Percentiles rank a stretch among this genome's conserved stretches.
Evolutionary conservation across 2,329 filamentous ascomycete species (phyloP).

Genomic region (Ascomycota sp.): DNA sequence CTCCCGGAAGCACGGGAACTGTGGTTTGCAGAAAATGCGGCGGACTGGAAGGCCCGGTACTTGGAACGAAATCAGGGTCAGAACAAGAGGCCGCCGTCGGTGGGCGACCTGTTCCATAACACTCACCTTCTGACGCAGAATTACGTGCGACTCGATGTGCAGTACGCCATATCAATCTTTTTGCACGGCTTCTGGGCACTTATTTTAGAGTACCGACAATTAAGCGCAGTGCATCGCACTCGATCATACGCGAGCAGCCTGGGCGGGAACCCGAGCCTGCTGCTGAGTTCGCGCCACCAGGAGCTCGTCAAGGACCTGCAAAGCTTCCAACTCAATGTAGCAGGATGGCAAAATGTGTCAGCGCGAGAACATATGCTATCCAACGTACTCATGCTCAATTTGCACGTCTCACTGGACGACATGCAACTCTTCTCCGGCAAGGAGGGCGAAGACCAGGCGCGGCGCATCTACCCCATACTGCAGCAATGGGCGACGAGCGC

Average conservation of each 20-base stretch:
- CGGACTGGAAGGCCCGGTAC: constrained; percentile 41
- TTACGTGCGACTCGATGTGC: constrained; percentile 29
- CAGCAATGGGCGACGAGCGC: constrained; percentile 33
- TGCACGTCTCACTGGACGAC: constrained; percentile 41
- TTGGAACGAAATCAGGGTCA: constrained; percentile 18
- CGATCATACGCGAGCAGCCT: constrained; percentile 22
- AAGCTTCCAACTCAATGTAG: constrained; percentile 21
- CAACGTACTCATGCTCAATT: constrained; percentile 36
- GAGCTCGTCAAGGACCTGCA: constrained; percentile 37
- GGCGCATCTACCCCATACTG: constrained; percentile 32
- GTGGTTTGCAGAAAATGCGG: constrained; percentile 41
- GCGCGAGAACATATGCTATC: constrained; percentile 24
- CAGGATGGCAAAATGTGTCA: constrained; percentile 20
- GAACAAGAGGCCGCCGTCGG: constrained; percentile 22
- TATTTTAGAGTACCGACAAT: constrained; percentile 42
- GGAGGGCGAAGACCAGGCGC: constrained; percentile 42
- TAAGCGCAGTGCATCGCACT: constrained; percentile 25
- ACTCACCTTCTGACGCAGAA: constrained; percentile 26
- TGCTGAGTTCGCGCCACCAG: constrained; percentile 33
- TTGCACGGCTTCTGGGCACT: constrained; percentile 43
- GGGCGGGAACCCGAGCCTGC: constrained; percentile 18
- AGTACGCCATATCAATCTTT: constrained; percentile 34
- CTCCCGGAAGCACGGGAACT: constrained; percentile 37
- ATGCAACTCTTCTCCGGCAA: constrained; percentile 46
- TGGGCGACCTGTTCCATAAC: constrained; percentile 34